phyloP scores from a whole-genome alignment of 768 basidiomycete species.

The Calocera viscosa region DNA sequence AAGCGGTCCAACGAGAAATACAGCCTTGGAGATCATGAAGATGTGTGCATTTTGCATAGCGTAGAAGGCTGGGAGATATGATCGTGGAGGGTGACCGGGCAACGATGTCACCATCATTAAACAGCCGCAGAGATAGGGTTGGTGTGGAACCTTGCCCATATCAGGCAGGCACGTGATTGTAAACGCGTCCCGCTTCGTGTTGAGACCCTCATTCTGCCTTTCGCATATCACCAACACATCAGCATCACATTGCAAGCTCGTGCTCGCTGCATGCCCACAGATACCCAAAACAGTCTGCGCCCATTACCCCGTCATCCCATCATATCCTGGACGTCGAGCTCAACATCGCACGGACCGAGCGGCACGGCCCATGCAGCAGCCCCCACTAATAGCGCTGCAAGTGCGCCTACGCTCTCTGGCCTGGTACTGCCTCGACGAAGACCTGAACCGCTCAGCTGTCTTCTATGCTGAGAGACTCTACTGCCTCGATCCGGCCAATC shows the following conservation, averaged over 20 bases:
- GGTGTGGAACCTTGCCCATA: background rate
- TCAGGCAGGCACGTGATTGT: conserved; percentile 5
- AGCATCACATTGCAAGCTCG: background rate
- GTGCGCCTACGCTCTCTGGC: conserved; percentile 35
- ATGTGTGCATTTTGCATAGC: too few species aligned
- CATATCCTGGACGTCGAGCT: background rate
- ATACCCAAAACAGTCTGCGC: background rate
- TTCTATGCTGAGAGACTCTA: conserved; percentile 84
- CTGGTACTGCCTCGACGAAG: conserved; percentile 75
- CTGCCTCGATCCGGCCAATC: conserved; percentile 53
- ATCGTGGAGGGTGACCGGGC: too few species aligned
- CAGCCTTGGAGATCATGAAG: too few species aligned
- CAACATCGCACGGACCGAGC: background rate
- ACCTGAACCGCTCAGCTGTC: conserved; percentile 63
- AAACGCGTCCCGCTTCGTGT: background rate
- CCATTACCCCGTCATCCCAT: background rate
- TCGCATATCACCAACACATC: background rate
- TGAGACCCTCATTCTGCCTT: background rate
- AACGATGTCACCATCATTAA: background rate
- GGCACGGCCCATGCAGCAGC: conserved; percentile 2
- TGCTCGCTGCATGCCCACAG: background rate
- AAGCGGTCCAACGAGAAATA: too few species aligned
- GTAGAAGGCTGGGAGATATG: too few species aligned
- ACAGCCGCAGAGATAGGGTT: background rate
- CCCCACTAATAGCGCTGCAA: background rate